A percentile compares a stretch with the other conserved stretches of the same genome.
These are phyloP conservation scores for Thymus mandschuricus DNA, from an alignment of 257 asterid genomes.

Conservation along the genomic window DNA sequence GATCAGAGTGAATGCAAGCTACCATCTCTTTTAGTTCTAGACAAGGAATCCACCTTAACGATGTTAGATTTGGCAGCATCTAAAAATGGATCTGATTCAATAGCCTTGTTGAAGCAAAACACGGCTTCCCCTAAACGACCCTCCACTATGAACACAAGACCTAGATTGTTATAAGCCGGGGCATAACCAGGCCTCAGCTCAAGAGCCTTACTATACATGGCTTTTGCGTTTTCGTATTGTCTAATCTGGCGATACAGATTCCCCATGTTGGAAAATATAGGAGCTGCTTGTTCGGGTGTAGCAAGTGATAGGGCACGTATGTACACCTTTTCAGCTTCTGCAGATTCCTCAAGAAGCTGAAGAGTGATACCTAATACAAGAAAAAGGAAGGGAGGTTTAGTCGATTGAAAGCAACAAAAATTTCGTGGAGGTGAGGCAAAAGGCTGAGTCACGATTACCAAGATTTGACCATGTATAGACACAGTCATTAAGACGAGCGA, in stretches of 20 bases:
- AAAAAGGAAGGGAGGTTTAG: conserved; percentile 19
- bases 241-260: conserved; percentile 77
- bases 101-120: conserved; percentile 88
- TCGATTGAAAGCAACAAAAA: not conserved
- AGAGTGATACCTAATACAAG: conserved; percentile 69
- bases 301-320: conserved; percentile 78
- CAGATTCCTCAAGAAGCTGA: conserved; percentile 73
- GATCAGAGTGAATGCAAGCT: conserved; percentile 34
- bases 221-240: conserved; percentile 72
- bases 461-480: conserved; percentile 95
- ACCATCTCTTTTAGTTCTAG: conserved; percentile 48
- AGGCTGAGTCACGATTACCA: conserved; percentile 51
- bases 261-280: conserved; percentile 83
- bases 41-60: conserved; percentile 57
- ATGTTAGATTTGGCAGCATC: conserved; percentile 95
- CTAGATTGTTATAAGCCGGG: conserved; percentile 94
- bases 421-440: conserved; percentile 18
- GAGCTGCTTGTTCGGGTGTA: conserved; percentile 72
- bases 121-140: conserved; percentile 77
- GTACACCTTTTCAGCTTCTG: conserved; percentile 82
- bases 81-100: conserved; percentile 72
- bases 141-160: conserved; percentile 94
- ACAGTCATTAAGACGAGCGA: conserved; percentile 69
- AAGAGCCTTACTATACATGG: conserved; percentile 91
- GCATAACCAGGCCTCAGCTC: conserved; percentile 97